Conservation (phyloP, 768 basidiomycete species). For the Mycena rosella region DNA sequence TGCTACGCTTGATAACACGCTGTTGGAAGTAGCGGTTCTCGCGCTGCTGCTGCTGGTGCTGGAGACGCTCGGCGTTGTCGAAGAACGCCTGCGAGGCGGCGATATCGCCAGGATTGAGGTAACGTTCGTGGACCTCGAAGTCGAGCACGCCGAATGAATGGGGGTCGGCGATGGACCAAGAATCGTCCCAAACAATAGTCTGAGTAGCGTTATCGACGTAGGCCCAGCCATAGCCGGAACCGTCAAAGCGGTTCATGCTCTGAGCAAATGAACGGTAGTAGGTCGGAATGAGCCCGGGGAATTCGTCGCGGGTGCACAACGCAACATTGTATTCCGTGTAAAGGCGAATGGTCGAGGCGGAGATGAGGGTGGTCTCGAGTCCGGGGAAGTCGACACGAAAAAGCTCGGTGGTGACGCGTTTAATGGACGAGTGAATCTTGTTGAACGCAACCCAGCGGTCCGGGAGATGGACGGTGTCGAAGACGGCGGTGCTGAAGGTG, state of each 20-base stretch:
- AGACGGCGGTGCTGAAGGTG: neutral
- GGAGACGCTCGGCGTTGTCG: constrained; percentile 4
- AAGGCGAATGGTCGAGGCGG: neutral
- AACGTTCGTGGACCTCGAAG: neutral
- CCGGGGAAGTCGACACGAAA: no score
- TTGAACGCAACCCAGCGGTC: neutral
- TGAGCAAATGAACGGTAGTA: neutral
- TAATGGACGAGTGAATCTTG: no score
- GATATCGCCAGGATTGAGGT: neutral
- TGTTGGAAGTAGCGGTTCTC: neutral
- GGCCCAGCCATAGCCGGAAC: neutral
- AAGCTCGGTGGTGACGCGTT: no score
- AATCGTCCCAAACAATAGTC: neutral
- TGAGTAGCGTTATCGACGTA: neutral
- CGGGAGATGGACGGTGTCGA: no score
- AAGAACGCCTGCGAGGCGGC: neutral
- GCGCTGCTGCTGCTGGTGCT: neutral
- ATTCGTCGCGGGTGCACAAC: neutral
- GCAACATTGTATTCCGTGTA: constrained; percentile 8
- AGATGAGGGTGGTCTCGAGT: no score
- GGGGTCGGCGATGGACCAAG: neutral
- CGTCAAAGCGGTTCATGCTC: neutral
- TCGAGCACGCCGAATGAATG: neutral
- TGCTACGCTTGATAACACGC: neutral
- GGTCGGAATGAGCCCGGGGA: neutral